A percentile compares a stretch with the other conserved stretches of the same genome.
phyloP scores from a whole-genome alignment of 2,329 filamentous ascomycete species.

The Colletotrichum neosansevieriae region DNA sequence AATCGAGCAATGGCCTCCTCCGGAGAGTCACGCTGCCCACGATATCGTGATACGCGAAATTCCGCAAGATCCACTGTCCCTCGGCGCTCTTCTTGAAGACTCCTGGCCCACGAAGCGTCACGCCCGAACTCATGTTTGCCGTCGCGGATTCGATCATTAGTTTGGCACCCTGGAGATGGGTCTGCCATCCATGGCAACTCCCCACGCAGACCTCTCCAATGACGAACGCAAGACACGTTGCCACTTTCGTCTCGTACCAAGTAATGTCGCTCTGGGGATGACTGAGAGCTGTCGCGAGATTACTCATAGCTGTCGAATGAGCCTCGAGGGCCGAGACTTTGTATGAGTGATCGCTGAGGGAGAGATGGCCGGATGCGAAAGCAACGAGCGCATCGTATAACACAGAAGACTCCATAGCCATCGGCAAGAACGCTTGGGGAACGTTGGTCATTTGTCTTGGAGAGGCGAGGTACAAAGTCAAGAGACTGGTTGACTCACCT shows the following conservation, averaged over 20 bases:
- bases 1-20: conserved; percentile 34
- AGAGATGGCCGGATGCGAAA: conserved; percentile 35
- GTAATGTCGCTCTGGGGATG: conserved; percentile 24
- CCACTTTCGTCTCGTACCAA: conserved; percentile 38
- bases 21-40: conserved; percentile 33
- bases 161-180: conserved; percentile 38
- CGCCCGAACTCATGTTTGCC: conserved; percentile 3
- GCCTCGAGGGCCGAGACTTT: conserved; percentile 28
- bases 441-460: not conserved
- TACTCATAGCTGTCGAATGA: conserved; percentile 31
- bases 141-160: conserved; percentile 37
- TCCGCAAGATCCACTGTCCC: conserved; percentile 41
- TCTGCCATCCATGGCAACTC: conserved; percentile 27
- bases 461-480: no score
- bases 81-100: conserved; percentile 37
- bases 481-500: conserved; percentile 5
- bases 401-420: conserved; percentile 41
- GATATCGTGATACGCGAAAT: conserved; percentile 42
- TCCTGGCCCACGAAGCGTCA: conserved; percentile 21
- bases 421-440: conserved; percentile 31
- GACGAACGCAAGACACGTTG: conserved; percentile 34
- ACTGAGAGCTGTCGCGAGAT: conserved; percentile 24
- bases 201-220: conserved; percentile 37
- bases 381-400: conserved; percentile 39
- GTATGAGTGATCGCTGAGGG: conserved; percentile 27